phyloP scores from a whole-genome alignment of 164 flowering plant genomes.

The Vitis labrusca region DNA sequence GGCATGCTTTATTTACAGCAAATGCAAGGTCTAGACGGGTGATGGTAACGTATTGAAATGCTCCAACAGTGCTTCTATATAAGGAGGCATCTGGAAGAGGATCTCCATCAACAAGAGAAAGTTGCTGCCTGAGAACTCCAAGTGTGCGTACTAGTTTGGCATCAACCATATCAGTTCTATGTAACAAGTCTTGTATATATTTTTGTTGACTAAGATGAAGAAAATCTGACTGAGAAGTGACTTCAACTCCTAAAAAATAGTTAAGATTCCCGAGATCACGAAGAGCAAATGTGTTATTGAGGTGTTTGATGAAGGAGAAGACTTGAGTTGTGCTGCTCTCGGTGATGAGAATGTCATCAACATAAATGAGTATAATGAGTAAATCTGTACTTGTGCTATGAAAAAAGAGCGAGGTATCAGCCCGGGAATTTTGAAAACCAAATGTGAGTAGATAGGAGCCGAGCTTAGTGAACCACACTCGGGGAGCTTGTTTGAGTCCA shows the following conservation, averaged over 20 bases:
- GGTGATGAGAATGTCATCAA: not conserved
- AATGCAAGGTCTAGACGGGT: constrained; percentile 11
- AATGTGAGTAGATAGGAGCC: not conserved
- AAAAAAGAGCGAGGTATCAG: not conserved
- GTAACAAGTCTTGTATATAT: not conserved
- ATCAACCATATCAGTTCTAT: not conserved
- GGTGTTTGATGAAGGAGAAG: not conserved
- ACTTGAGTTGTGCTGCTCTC: no score
- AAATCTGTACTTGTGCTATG: not conserved
- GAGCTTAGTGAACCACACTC: constrained; percentile 8
- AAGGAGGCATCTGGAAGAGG: not conserved
- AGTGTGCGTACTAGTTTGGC: not conserved
- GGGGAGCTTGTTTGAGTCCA: constrained; percentile 14
- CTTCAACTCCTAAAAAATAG: not conserved
- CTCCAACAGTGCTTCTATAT: constrained; percentile 7
- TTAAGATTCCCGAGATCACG: not conserved
- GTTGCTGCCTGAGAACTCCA: not conserved
- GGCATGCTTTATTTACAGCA: not conserved
- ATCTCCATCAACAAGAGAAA: not conserved
- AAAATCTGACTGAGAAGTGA: not conserved
- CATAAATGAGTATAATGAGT: not conserved
- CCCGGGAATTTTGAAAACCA: not conserved
- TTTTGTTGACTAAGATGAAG: not conserved
- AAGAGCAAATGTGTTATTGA: not conserved
- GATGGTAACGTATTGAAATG: constrained; percentile 1